These are phyloP conservation scores for Calonectria naviculata DNA, from an alignment of 2,329 filamentous ascomycete genomes.

Conservation along the genomic window DNA sequence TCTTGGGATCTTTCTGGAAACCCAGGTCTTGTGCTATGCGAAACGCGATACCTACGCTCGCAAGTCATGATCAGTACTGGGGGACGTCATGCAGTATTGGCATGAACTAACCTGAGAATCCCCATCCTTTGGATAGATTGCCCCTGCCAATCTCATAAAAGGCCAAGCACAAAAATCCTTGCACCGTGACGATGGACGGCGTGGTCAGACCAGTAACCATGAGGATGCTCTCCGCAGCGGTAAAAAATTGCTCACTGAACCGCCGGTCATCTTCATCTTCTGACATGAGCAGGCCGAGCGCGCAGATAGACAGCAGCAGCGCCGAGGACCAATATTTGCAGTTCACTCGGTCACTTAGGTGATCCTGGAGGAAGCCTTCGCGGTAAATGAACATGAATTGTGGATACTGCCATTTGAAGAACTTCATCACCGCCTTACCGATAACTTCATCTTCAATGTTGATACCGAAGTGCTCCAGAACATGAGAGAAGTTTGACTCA, in stretches of 20 bases:
- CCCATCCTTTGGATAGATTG: constrained; percentile 43
- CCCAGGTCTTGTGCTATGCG: constrained; percentile 44
- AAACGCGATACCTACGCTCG: constrained; percentile 40
- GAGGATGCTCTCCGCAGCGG: constrained; percentile 39
- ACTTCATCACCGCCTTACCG: constrained; percentile 30
- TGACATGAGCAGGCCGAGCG: constrained; percentile 33
- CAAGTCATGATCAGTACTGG: neutral
- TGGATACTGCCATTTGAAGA: constrained; percentile 45
- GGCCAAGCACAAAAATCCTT: constrained; percentile 41
- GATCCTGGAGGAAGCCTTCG: constrained; percentile 41
- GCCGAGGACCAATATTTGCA: constrained; percentile 44
- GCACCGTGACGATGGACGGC: constrained; percentile 37
- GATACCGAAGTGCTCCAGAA: constrained; percentile 37
- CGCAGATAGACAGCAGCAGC: constrained; percentile 37
- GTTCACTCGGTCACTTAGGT: constrained; percentile 26
- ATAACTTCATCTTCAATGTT: constrained; percentile 34
- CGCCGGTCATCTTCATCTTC: constrained; percentile 16
- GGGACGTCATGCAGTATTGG: neutral
- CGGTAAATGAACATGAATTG: constrained; percentile 47
- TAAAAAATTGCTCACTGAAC: constrained; percentile 32
- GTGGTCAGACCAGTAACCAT: constrained; percentile 36
- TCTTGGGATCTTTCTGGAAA: constrained; percentile 39
- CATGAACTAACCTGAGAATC: constrained; percentile 34
- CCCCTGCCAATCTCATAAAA: constrained; percentile 43
- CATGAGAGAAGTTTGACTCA: constrained; percentile 27